phyloP scores from a whole-genome alignment of 768 basidiomycete genomes.

The Symmetrospora coprosmae region DNA sequence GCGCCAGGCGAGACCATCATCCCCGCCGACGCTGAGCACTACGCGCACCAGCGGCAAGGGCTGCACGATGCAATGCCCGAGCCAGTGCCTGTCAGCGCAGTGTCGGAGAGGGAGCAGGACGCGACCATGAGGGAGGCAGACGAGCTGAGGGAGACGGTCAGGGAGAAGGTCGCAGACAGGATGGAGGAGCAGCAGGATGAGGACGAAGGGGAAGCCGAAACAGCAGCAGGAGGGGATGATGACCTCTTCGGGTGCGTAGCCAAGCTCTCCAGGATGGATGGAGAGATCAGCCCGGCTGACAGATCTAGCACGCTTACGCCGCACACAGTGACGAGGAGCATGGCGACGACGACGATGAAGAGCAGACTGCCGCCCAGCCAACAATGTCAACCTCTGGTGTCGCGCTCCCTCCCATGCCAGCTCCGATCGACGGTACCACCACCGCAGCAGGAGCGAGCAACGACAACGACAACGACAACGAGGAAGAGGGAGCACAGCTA shows the following conservation, averaged over 20 bases:
- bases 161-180: slow-evolving; percentile 1
- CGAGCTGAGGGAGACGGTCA: slow-evolving; percentile 3
- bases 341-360: not conserved
- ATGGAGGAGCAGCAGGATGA: not conserved
- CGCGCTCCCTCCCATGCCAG: too few relatives aligned
- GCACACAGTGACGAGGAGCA: slow-evolving; percentile 12
- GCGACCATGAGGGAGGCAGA: too few relatives aligned
- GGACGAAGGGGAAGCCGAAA: slow-evolving; percentile 18
- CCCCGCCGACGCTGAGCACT: too few relatives aligned
- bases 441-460: not conserved
- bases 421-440: too few relatives aligned
- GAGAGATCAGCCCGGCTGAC: too few relatives aligned
- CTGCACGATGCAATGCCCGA: too few relatives aligned
- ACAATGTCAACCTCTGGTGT: too few relatives aligned
- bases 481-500: slow-evolving; percentile 43
- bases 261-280: too few relatives aligned
- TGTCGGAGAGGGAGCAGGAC: too few relatives aligned
- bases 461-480: slow-evolving; percentile 6
- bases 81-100: too few relatives aligned
- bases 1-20: too few relatives aligned
- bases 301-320: not conserved
- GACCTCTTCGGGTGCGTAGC: slow-evolving; percentile 30
- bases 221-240: slow-evolving; percentile 13
- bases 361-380: not conserved
- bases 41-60: too few relatives aligned